Evolutionary conservation across 306 rosid genomes (phyloP), one percentile per base, ranked within the genome.

Genomic region (Begonia loranthoides): DNA sequence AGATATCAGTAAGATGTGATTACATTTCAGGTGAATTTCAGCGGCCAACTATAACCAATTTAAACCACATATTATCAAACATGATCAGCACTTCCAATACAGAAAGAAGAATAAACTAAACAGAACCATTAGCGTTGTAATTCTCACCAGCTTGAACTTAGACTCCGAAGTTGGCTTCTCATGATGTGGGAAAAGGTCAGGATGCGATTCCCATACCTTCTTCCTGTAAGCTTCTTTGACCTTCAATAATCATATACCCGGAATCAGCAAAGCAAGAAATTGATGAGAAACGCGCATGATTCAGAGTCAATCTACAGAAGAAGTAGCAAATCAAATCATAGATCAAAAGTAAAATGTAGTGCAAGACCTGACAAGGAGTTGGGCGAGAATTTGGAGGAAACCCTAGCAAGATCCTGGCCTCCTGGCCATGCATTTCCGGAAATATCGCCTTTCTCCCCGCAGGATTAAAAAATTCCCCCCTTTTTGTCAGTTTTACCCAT

Each of bases 141-240:
- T 14, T 24, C 65, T 60, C 72, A 84, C 94, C 77, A 48, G 22
- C 71, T 84, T 84, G 67, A 84, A 84, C 57, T 65, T 75, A 17
- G 83, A 73, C 43, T 84, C 94, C 9, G 94, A 89, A 36, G 43
- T 75, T 50, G 66, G 66, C 73, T 77, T 75, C 43, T 77, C 73
- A 66, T 72, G 73, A 51, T 75, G 55, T 2, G 85, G 94, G 67
- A 80, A 84, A 34, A 80, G 66, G 59, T 80, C 94, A 46, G 94
- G 89, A 66, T 84, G 94, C 64, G 81, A 70, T 60, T 84, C 86
- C 94, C 94, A 84, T 22, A 80, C 85, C 74, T 66, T 84, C 76
- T 60, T 78, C 58, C 49, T 77, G 69, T 84, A 84, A 52, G 86
- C 94, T 53, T 75, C 72, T 75, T 84, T 84, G 12, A 84, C 77